Evolutionary conservation across 1,139 yeast genomes (phyloP), one percentile per base, ranked within the genome.

Genomic region (Kazachstania sp.): DNA sequence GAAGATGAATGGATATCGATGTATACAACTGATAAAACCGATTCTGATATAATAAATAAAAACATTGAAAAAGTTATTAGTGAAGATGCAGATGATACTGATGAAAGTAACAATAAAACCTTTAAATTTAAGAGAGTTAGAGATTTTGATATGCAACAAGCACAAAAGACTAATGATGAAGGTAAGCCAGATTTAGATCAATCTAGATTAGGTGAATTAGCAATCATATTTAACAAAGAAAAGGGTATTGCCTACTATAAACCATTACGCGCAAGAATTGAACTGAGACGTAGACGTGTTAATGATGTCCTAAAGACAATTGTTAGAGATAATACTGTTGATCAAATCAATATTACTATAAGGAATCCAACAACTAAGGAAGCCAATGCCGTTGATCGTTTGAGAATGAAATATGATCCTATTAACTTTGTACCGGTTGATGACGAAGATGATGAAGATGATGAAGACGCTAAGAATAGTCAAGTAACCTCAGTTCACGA

Each of bases 1-100:
- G 82, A 78, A 49, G 86, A 85, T 39, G 94, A 85, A 60, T 84
- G 95, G 90, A 79, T 87, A 61, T 78, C 95, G 2, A 72, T 86
- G 60, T 90, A 83, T 64, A 70, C 76, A 1, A 71, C 81, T 11
- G 72, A 73, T 26, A 71, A 68, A 41, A 71, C 75, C 38, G 72
- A 73, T 50, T 79, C 84, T 1, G 68, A 70, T 13, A 53, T 55
- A 18, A 58, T 71, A 20, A 63, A 66, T 43, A 53, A 61, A 35
- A 68, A 65, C 45, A 50, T 73, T 37, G 72, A 69, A 43, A 73
- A 72, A 45, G 60, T 63, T 37, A 65, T 69, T 13, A 77, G 71
- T 52, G 81, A 77, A 26, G 36, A 49, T 19, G 73, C 70, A 3
- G 71, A 71, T 39, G 47, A 50, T 19, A 48, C 45, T 16, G 51